These are phyloP conservation scores for Thermothelomyces thermophilus DNA, from an alignment of 2,329 filamentous ascomycete species.

Conservation along the genomic window DNA sequence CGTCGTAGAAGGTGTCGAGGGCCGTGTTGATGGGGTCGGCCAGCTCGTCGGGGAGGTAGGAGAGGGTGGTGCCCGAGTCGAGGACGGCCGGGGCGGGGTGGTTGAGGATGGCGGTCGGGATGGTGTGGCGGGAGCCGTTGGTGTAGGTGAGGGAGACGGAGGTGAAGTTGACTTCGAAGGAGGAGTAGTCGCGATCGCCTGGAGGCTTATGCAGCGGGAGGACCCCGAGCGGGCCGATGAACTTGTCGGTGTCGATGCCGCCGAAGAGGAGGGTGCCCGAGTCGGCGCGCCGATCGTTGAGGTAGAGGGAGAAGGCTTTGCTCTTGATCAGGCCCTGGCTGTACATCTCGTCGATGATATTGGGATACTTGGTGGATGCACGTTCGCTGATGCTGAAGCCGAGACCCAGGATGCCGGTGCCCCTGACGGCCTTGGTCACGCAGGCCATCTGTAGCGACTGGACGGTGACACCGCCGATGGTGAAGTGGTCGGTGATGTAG, in stretches of 20 bases:
- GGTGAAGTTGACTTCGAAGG: constrained; percentile 37
- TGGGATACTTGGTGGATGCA: constrained; percentile 39
- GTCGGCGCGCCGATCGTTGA: constrained; percentile 47
- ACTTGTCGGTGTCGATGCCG: constrained; percentile 62
- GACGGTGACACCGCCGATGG: constrained; percentile 44
- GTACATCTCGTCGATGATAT: constrained; percentile 60
- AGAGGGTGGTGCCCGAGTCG: constrained; percentile 61
- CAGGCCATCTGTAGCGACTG: constrained; percentile 50
- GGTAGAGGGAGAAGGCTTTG: constrained; percentile 63
- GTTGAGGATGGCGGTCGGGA: constrained; percentile 14
- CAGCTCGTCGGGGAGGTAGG: constrained; percentile 52
- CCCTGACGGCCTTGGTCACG: constrained; percentile 41
- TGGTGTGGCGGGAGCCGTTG: constrained; percentile 29
- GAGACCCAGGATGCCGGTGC: constrained; percentile 53
- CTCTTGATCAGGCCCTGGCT: constrained; percentile 54
- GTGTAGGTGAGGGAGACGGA: constrained; percentile 24
- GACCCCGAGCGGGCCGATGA: constrained; percentile 47
- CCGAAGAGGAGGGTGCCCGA: constrained; percentile 62
- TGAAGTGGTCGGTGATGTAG: constrained; percentile 52
- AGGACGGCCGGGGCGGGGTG: constrained; percentile 47
- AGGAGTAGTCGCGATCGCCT: constrained; percentile 31
- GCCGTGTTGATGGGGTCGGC: constrained; percentile 33
- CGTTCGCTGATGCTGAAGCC: constrained; percentile 49
- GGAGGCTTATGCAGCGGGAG: constrained; percentile 46
- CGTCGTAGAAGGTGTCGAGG: constrained; percentile 36